phyloP scores from a whole-genome alignment of 1,284 basidiomycete species.

The Ganoderma resinaceum region DNA sequence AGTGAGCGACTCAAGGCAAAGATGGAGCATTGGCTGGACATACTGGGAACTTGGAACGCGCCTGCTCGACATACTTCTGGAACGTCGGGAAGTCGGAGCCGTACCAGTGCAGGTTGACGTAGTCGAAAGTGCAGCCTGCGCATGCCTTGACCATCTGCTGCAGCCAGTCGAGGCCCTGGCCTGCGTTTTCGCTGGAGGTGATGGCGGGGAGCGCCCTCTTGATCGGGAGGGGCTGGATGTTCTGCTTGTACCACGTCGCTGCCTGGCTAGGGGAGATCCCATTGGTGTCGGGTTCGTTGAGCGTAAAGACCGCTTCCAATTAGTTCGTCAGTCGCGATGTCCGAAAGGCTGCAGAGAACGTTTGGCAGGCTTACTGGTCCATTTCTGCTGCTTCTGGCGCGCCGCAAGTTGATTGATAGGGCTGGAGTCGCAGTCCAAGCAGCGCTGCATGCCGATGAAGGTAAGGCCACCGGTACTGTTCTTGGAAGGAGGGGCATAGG shows the following conservation, averaged over 20 bases:
- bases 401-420: conserved; percentile 5
- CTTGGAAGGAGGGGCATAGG: conserved; percentile 4
- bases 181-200: not conserved
- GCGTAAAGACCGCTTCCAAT: not conserved
- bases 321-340: not conserved
- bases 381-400: conserved; percentile 8
- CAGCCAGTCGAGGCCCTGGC: conserved; percentile 7
- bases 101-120: conserved; percentile 9
- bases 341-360: too few relatives aligned
- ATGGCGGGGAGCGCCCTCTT: conserved; percentile 7
- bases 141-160: conserved; percentile 10
- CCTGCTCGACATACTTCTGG: conserved; percentile 3
- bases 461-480: not conserved
- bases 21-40: not conserved
- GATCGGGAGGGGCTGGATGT: conserved; percentile 4
- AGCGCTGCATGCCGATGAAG: conserved; percentile 9
- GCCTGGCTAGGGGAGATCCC: conserved; percentile 4
- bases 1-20: not conserved
- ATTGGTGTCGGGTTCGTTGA: conserved; percentile 4
- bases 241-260: conserved; percentile 6
- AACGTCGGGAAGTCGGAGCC: not conserved
- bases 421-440: conserved; percentile 3
- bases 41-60: conserved; percentile 5
- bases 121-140: conserved; percentile 1
- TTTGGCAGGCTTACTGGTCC: not conserved